Evolutionary conservation across 192 early-diverging fungal species (phyloP), one percentile per base, ranked within the genome.

Genomic region (Coemansia sp.): DNA sequence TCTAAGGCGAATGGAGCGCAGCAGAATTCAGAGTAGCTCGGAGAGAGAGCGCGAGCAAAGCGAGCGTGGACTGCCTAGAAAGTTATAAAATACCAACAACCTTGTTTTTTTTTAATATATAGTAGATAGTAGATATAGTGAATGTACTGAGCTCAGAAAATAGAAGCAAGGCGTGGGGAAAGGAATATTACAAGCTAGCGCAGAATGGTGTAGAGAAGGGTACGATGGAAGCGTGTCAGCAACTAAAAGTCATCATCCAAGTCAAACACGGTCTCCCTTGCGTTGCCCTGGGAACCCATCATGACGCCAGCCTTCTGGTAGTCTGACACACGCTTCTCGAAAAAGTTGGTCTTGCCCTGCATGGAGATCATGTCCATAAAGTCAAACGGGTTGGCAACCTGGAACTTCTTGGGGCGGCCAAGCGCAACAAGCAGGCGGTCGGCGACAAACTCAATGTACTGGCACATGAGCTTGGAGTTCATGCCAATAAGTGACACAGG

Each of bases 261-360:
- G 6, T 88, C 88, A 78, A 93, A 93, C 60, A 78, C 82, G 69
- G 91, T 87, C 68, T 83, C 86, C 23, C 83, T 74, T 22, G 74
- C 76, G 61, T 87, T 83, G 70, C 83, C 86, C 65, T 85, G 83
- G 8, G 75, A 59, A 41, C 77, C 69, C 70, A 80, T 85, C 89
- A 91, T 91, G 56, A 95, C 92, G 65, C 90, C 92, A 67, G 92
- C 89, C 83, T 93, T 94, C 82, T 95, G 93, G 82, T 98, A 98
- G 67, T 95, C 94, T 33, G 92, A 94, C 22, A 96, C 93, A 71
- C 89, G 90, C 86, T 97, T 96, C 82, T 98, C 95, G 65, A 98
- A 98, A 76, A 98, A 98, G 85, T 97, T 97, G 59, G 96, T 97
- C 85, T 98, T 98, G 70, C 95, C 96, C 82, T 98, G 95, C 67